Percentiles rank a stretch among this genome's conserved stretches.
phyloP scores from a whole-genome alignment of 257 asterid genomes.

The Solanum raphanifolium region DNA sequence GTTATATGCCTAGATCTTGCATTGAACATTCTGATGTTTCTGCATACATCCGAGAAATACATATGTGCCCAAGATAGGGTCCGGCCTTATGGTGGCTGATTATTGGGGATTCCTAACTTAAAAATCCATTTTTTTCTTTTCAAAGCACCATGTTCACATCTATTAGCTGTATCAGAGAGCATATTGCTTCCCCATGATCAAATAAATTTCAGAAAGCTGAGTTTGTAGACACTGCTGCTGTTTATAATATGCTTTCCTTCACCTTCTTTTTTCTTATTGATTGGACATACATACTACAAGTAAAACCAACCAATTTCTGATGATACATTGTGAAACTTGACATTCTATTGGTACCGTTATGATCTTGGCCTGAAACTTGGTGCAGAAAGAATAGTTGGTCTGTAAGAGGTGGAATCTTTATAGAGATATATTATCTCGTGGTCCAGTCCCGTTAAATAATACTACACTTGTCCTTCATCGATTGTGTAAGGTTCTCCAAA shows the following conservation, averaged over 20 bases:
- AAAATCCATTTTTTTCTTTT: neutral
- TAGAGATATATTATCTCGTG: neutral
- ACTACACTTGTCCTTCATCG: neutral
- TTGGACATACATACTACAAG: neutral
- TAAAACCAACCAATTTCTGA: neutral
- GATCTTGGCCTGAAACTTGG: neutral
- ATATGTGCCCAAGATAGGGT: neutral
- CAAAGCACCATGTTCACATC: neutral
- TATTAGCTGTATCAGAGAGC: neutral
- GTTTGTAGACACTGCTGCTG: neutral
- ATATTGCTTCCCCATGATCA: neutral
- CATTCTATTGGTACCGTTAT: neutral
- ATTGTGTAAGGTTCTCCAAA: neutral
- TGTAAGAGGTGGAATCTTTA: neutral
- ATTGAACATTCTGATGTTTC: neutral
- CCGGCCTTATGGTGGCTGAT: neutral
- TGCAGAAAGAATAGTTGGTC: neutral
- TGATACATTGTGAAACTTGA: neutral
- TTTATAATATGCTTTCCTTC: neutral
- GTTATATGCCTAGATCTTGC: constrained; percentile 37
- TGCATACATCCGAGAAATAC: neutral
- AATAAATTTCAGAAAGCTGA: neutral
- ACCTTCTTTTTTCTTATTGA: neutral
- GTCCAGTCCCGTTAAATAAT: neutral
- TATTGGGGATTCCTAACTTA: constrained; percentile 2